phyloP scores from a whole-genome alignment of 1,284 basidiomycete species.

The Melampsora americana region DNA sequence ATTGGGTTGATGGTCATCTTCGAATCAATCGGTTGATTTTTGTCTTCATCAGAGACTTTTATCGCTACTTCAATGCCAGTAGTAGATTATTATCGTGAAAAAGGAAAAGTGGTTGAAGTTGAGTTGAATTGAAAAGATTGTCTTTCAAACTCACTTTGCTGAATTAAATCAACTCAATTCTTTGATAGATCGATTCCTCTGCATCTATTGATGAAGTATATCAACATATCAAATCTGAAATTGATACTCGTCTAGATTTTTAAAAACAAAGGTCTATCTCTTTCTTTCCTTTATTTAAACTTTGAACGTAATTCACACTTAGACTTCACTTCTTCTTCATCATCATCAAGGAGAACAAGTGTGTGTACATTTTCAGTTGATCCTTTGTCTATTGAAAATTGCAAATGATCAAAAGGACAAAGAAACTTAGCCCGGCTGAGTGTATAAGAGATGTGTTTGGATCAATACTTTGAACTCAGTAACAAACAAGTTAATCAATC shows the following conservation, averaged over 20 bases:
- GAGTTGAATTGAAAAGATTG: not conserved
- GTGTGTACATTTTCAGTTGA: too few relatives aligned
- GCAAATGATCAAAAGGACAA: too few relatives aligned
- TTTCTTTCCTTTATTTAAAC: too few relatives aligned
- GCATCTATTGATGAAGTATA: constrained; percentile 40
- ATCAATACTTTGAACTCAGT: too few relatives aligned
- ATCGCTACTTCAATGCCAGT: constrained; percentile 93
- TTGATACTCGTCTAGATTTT: constrained; percentile 10
- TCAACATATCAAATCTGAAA: constrained; percentile 25
- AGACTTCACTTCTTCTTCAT: too few relatives aligned
- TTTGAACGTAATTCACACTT: too few relatives aligned
- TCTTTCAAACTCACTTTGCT: not conserved
- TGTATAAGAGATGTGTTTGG: too few relatives aligned
- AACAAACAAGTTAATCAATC: too few relatives aligned
- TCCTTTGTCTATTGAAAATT: too few relatives aligned
- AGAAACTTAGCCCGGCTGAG: too few relatives aligned
- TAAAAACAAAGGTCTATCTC: not conserved
- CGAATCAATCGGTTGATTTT: constrained; percentile 11
- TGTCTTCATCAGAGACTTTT: constrained; percentile 68
- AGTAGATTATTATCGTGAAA: constrained; percentile 73
- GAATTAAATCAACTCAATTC: not conserved
- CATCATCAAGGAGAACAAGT: too few relatives aligned
- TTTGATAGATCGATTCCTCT: constrained; percentile 22
- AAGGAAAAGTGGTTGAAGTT: constrained; percentile 76
- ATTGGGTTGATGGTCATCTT: not conserved